These are phyloP conservation scores for Hypoxylon sp. DNA, from an alignment of 2,329 filamentous ascomycete genomes.

Conservation along the genomic window DNA sequence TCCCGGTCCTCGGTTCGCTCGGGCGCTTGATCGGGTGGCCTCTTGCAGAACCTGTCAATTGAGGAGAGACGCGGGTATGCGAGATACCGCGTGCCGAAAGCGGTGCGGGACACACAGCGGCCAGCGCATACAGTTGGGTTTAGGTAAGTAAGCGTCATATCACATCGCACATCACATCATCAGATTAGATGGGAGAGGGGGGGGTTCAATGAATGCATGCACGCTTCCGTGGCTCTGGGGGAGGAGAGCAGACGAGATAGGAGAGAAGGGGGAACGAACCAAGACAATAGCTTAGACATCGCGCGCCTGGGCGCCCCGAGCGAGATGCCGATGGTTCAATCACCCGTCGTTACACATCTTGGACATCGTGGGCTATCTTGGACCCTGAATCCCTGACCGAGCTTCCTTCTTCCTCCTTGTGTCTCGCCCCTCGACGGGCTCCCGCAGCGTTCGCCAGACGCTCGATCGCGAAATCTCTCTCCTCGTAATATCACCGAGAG, in stretches of 20 bases:
- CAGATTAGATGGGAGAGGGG: constrained; percentile 24
- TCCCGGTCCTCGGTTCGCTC: constrained; percentile 44
- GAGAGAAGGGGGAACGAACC: background rate
- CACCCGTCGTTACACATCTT: constrained; percentile 20
- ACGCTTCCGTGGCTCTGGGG: constrained; percentile 26
- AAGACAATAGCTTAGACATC: constrained; percentile 22
- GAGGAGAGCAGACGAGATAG: background rate
- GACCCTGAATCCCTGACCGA: constrained; percentile 16
- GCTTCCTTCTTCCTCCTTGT: constrained; percentile 7
- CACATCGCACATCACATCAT: constrained; percentile 11
- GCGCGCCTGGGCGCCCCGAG: constrained; percentile 13
- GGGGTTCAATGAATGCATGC: constrained; percentile 34
- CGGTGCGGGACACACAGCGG: constrained; percentile 18
- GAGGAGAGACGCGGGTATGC: background rate
- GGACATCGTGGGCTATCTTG: background rate
- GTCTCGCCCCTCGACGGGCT: constrained; percentile 29
- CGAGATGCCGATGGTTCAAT: constrained; percentile 25
- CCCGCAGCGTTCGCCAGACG: constrained; percentile 22
- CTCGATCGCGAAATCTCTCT: background rate
- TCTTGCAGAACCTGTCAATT: constrained; percentile 38
- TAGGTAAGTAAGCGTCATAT: too few species aligned
- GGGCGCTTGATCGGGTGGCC: constrained; percentile 31
- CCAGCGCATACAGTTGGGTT: background rate
- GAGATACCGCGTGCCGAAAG: constrained; percentile 31
- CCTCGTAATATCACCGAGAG: constrained; percentile 39